These are phyloP conservation scores for Erysimum pusillum DNA, from an alignment of 441 rosid genomes.

Conservation along the genomic window DNA sequence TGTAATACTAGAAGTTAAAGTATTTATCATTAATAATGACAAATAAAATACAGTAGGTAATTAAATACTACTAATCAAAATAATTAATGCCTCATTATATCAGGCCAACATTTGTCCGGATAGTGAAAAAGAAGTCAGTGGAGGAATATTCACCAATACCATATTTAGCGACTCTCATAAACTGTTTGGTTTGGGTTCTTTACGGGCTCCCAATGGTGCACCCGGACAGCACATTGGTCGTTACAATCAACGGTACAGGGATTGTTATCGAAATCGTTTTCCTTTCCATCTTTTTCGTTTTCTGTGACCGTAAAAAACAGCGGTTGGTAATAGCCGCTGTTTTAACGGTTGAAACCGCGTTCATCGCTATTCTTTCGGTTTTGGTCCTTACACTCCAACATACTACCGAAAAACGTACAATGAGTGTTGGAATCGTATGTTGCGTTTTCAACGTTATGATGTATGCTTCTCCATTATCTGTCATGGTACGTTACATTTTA, in stretches of 20 bases:
- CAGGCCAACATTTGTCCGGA: slow-evolving; percentile 84
- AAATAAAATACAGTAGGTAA: neutral
- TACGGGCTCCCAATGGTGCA: slow-evolving; percentile 86
- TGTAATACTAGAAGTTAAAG: neutral
- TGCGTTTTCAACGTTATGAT: slow-evolving; percentile 71
- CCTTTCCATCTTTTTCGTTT: slow-evolving; percentile 57
- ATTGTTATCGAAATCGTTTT: slow-evolving; percentile 62
- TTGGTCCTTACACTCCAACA: slow-evolving; percentile 60
- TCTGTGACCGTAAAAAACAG: slow-evolving; percentile 52
- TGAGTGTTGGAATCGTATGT: slow-evolving; percentile 68
- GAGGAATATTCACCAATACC: slow-evolving; percentile 83
- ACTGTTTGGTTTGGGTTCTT: slow-evolving; percentile 85
- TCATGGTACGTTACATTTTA: slow-evolving; percentile 64
- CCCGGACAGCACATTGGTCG: slow-evolving; percentile 71
- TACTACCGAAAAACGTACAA: slow-evolving; percentile 56
- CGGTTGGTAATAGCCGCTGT: slow-evolving; percentile 49
- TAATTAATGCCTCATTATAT: neutral
- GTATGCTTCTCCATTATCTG: slow-evolving; percentile 87
- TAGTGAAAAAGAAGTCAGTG: slow-evolving; percentile 78
- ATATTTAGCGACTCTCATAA: slow-evolving; percentile 77
- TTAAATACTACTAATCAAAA: neutral
- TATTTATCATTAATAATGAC: neutral
- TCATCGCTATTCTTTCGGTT: slow-evolving; percentile 47
- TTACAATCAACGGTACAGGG: slow-evolving; percentile 82
- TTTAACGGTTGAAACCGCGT: slow-evolving; percentile 52